Evolutionary conservation across 2,329 filamentous ascomycete genomes (phyloP).

Genomic region (Arthrinium phaeospermum): DNA sequence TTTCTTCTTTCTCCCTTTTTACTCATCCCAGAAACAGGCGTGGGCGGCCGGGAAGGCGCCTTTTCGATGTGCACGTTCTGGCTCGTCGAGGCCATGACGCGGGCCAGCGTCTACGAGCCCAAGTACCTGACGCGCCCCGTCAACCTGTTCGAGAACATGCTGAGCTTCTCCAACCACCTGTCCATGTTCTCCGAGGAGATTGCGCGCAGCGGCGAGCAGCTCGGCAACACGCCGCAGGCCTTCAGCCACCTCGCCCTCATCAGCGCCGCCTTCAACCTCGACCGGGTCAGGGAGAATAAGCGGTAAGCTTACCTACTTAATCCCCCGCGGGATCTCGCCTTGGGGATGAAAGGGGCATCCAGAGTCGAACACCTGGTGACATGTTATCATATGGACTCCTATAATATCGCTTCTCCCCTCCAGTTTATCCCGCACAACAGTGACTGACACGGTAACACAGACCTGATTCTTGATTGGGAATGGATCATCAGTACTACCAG

Average conservation of each 20-base stretch:
- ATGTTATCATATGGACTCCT: background rate
- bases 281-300: slow-evolving; percentile 51
- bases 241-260: slow-evolving; percentile 79
- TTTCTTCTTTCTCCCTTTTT: too few relatives aligned
- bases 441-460: background rate
- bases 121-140: slow-evolving; percentile 67
- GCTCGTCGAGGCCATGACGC: slow-evolving; percentile 79
- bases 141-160: slow-evolving; percentile 78
- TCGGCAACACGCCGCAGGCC: slow-evolving; percentile 81
- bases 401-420: background rate
- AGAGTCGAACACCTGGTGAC: background rate
- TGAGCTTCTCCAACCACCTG: slow-evolving; percentile 77
- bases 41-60: slow-evolving; percentile 19
- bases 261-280: slow-evolving; percentile 78
- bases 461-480: background rate
- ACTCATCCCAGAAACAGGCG: background rate
- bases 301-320: background rate
- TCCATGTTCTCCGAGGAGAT: slow-evolving; percentile 84
- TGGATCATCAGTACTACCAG: background rate
- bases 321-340: background rate
- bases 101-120: slow-evolving; percentile 68
- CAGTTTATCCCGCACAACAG: background rate
- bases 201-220: slow-evolving; percentile 73
- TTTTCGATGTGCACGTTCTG: slow-evolving; percentile 83
- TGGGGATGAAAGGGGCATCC: background rate